Evolutionary conservation across 2,329 filamentous ascomycete species (phyloP).

Genomic region (Fusarium transvaalense): DNA sequence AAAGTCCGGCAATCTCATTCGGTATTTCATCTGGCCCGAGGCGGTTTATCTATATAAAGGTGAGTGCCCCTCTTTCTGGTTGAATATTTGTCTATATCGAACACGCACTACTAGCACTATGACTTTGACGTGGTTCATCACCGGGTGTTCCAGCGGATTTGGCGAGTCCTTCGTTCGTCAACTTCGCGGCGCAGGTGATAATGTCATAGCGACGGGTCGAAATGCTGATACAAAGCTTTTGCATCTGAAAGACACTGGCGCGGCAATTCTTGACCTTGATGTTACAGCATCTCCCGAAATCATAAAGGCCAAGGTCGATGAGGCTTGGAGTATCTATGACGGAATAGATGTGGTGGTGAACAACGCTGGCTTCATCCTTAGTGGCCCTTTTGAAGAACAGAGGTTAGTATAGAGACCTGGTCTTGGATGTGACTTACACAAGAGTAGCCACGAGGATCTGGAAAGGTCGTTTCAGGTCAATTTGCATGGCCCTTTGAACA

Average conservation of each 20-base stretch:
- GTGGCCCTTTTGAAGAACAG: conserved; percentile 46
- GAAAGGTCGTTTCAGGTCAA: conserved; percentile 52
- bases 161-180: conserved; percentile 55
- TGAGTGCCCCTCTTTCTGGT: rapidly evolving
- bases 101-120: neutral
- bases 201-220: conserved; percentile 58
- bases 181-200: conserved; percentile 55
- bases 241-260: conserved; percentile 49
- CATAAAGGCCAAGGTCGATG: conserved; percentile 30
- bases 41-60: no score
- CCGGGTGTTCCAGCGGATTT: conserved; percentile 60
- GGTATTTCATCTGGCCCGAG: neutral
- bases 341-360: conserved; percentile 56
- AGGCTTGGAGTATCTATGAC: conserved; percentile 36
- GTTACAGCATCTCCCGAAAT: conserved; percentile 7
- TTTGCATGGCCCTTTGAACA: conserved; percentile 55
- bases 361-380: conserved; percentile 54
- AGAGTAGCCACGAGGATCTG: conserved; percentile 43
- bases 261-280: conserved; percentile 40
- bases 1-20: neutral
- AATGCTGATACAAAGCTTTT: conserved; percentile 51
- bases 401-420: conserved; percentile 10
- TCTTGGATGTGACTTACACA: neutral
- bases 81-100: rapidly evolving
- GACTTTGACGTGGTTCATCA: conserved; percentile 55